Base-by-base conservation (phyloP, 2,329 filamentous ascomycete species). In the Phaeosphaeriaceae sp. region DNA sequence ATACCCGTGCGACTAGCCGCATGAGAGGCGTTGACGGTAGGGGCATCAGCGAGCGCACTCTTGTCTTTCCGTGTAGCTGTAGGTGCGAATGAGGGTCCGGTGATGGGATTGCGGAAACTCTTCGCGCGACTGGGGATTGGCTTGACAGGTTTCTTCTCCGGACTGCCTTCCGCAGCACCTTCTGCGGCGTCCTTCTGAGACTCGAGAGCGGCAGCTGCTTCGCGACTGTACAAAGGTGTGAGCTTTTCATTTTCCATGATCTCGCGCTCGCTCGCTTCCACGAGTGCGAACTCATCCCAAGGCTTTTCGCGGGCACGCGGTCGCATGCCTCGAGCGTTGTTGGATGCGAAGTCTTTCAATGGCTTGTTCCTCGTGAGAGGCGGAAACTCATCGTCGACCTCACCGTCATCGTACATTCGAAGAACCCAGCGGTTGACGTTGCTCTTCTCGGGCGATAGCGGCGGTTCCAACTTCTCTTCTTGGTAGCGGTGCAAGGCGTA, bases 311-410 rank as follows among this genome's bases (percentile, higher is more conserved):
- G 89, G 58, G 90, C 87, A 55, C 91, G 84, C 60, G 85, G 83
- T 54, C 87, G 81, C 52, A 82, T 85, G 26, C 85, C 89, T 55
- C 88, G 84, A 72, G 92, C 93, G 73, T 94, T 94, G 61, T 90
- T 91, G 7, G 86, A 88, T 0, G 91, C 92, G 68, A 94, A 95
- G 21, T 92, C 88, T 6, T 86, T 87, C n/a, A 95, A 83, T 1
- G 89, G 85, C 68, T 90, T 91, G 22, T 87, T 92, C 35, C 92
- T 85, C 58, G 91, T 89, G 43, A 95, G 82, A 0, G 92, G 89
- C 30, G 91, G 91, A 64, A 95, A 95, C 71, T 95, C 92, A 64
- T 93, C 91, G 66, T 96, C 92, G 1, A 94, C 89, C 71, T 95
- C 92, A 50, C 91, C 92, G 56, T 92, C 91, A 72, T 95, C 88